Conservation (phyloP, 2,329 filamentous ascomycete genomes). For the Aspergillus ochraceus region DNA sequence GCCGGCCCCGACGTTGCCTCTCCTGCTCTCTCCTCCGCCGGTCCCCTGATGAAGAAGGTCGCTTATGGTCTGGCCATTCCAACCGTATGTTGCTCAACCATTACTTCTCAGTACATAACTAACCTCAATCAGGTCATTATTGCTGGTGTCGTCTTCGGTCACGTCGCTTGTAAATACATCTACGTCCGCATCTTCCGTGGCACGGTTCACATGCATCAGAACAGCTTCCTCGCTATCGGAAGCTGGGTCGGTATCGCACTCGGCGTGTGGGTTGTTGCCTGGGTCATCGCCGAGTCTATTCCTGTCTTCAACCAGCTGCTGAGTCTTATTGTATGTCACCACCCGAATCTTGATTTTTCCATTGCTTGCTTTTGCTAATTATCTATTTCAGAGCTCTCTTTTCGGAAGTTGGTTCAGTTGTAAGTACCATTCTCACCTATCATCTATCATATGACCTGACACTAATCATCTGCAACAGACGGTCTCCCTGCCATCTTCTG, state of each 20-base stretch:
- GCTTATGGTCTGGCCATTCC: conserved; percentile 69
- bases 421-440: conserved; percentile 10
- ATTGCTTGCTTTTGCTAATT: conserved; percentile 6
- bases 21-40: conserved; percentile 65
- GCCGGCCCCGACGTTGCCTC: conserved; percentile 61
- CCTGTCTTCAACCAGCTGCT: conserved; percentile 68
- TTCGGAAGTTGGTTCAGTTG: conserved; percentile 68
- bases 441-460: not conserved
- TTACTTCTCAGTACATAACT: not conserved
- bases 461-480: conserved; percentile 16
- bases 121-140: conserved; percentile 56
- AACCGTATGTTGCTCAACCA: conserved; percentile 42
- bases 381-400: conserved; percentile 46
- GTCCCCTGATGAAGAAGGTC: conserved; percentile 57
- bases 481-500: conserved; percentile 49
- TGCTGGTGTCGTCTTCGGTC: conserved; percentile 67
- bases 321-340: conserved; percentile 52
- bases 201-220: conserved; percentile 54
- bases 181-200: conserved; percentile 64
- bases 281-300: conserved; percentile 68
- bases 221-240: conserved; percentile 50
- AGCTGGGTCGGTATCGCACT: conserved; percentile 61
- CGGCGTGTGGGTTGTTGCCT: conserved; percentile 59
- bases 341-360: not conserved
- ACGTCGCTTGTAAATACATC: conserved; percentile 65